These are phyloP conservation scores for Scleromitrula shiraiana DNA, from an alignment of 2,329 filamentous ascomycete species.

Conservation along the genomic window DNA sequence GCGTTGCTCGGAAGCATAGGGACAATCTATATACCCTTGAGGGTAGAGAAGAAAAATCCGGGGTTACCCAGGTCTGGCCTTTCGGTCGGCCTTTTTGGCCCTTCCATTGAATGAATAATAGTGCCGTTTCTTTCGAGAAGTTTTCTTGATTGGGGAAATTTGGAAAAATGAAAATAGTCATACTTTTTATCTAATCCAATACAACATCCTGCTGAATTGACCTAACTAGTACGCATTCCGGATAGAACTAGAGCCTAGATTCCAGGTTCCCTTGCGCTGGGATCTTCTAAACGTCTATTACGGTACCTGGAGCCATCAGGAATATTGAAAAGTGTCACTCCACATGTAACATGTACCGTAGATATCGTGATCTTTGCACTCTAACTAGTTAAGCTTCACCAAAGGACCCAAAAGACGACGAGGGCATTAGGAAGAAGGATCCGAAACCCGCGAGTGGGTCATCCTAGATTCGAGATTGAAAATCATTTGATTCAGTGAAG, in stretches of 20 bases:
- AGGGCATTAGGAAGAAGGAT: conserved; percentile 4
- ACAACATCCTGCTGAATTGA: too few relatives aligned
- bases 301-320: neutral
- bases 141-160: neutral
- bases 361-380: conserved; percentile 5
- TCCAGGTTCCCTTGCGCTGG: conserved; percentile 4
- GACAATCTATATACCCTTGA: conserved; percentile 5
- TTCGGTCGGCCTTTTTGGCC: neutral
- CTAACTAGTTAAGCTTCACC: conserved; percentile 1
- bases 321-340: conserved; percentile 1
- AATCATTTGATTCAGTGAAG: neutral
- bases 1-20: neutral
- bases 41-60: conserved; percentile 4
- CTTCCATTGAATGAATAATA: conserved; percentile 1
- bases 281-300: neutral
- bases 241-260: neutral
- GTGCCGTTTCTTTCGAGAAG: conserved; percentile 2
- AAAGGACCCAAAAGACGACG: neutral
- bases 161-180: neutral
- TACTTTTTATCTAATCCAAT: neutral
- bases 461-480: conserved; percentile 8
- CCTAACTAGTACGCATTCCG: neutral
- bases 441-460: conserved; percentile 13
- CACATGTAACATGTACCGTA: conserved; percentile 5
- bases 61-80: conserved; percentile 7